Evolutionary conservation across 768 basidiomycete genomes (phyloP).

Genomic region (Dentipellis fragilis): DNA sequence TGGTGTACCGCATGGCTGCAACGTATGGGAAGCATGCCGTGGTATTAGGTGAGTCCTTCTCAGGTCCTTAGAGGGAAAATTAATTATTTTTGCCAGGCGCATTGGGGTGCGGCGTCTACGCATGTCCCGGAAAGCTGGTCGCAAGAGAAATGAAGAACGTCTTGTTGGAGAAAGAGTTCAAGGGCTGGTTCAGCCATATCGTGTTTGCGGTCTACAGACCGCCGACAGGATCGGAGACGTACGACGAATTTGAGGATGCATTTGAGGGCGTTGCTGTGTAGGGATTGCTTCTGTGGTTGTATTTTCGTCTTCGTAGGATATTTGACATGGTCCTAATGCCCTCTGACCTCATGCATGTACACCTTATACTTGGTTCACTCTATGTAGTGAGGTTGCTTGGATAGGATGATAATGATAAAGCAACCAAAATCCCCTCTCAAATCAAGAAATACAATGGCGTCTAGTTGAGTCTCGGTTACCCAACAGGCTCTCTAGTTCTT

Average conservation of each 20-base stretch:
- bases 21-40: not conserved
- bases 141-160: not conserved
- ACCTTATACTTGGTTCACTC: too few species aligned
- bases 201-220: not conserved
- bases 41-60: not conserved
- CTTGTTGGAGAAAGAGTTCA: not conserved
- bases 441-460: too few species aligned
- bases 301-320: too few species aligned
- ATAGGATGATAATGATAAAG: too few species aligned
- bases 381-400: too few species aligned
- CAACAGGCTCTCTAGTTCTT: conserved; percentile 5
- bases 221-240: not conserved
- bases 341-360: too few species aligned
- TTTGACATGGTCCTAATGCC: too few species aligned
- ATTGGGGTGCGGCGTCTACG: not conserved
- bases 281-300: too few species aligned
- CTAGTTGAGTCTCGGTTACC: not conserved
- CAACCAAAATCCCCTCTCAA: too few species aligned
- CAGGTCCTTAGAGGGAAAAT: not conserved
- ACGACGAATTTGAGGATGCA: not conserved
- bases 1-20: not conserved
- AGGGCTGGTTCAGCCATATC: not conserved
- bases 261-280: not conserved
- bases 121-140: not conserved
- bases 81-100: not conserved